Evolutionary conservation across 2,329 filamentous ascomycete genomes (phyloP).

Genomic region (Ophiostoma tasmaniense): DNA sequence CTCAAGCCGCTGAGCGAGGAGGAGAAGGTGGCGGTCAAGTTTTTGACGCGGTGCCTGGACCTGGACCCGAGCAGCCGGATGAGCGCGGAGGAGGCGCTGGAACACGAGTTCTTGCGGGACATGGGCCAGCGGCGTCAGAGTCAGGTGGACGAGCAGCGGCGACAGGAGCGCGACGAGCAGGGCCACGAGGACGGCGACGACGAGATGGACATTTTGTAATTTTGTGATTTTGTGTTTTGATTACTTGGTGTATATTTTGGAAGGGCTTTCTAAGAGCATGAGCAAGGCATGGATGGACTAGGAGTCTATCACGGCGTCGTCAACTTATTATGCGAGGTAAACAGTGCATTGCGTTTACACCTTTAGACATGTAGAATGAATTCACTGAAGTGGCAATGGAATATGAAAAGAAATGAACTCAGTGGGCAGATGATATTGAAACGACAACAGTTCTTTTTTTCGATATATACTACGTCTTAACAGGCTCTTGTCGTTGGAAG

Average conservation of each 20-base stretch:
- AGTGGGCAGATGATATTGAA: too few species aligned
- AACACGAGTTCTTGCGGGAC: constrained; percentile 58
- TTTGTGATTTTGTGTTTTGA: too few species aligned
- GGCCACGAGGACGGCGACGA: constrained; percentile 37
- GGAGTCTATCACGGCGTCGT: not conserved
- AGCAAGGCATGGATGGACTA: not conserved
- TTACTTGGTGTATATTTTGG: too few species aligned
- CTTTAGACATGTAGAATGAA: too few species aligned
- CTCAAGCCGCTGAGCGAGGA: constrained; percentile 46
- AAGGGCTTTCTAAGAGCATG: too few species aligned
- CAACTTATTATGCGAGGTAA: not conserved
- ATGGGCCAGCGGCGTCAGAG: constrained; percentile 18
- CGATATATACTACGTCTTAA: too few species aligned
- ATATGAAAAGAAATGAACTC: too few species aligned
- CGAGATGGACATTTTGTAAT: constrained; percentile 43
- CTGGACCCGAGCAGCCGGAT: constrained; percentile 66
- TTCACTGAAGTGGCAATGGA: too few species aligned
- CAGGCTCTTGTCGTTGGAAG: too few species aligned
- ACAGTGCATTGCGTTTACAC: too few species aligned
- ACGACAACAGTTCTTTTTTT: too few species aligned
- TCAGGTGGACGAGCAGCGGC: not conserved
- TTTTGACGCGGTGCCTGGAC: constrained; percentile 65
- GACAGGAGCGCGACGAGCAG: not conserved
- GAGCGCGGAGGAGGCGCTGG: constrained; percentile 63
- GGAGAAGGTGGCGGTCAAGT: constrained; percentile 64